Conservation (phyloP, 345 rosid genomes). For the Eucalyptus fibrosa region DNA sequence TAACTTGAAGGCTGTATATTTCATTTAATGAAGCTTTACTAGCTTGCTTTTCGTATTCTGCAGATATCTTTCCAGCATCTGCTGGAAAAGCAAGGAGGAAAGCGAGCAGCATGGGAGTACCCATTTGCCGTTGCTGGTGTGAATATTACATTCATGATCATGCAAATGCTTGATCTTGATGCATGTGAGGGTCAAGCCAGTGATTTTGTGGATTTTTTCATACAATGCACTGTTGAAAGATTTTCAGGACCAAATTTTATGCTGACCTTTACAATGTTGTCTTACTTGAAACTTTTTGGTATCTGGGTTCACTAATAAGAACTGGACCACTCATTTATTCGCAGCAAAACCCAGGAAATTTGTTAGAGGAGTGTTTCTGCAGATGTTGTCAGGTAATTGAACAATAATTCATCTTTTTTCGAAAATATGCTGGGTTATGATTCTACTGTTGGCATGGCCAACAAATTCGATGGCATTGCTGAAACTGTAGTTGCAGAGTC, state of each 20-base stretch:
- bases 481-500: background rate
- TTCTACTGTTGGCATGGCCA: background rate
- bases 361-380: slow-evolving; percentile 62
- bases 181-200: slow-evolving; percentile 44
- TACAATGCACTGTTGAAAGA: background rate
- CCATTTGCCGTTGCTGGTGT: slow-evolving; percentile 99
- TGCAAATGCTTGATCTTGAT: slow-evolving; percentile 94
- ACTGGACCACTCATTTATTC: background rate
- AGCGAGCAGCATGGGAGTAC: slow-evolving; percentile 87
- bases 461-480: background rate
- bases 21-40: background rate
- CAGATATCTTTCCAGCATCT: slow-evolving; percentile 70
- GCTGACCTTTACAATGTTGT: background rate
- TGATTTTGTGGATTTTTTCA: background rate
- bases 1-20: background rate
- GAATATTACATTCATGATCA: slow-evolving; percentile 91
- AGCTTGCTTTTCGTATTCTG: background rate
- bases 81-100: slow-evolving; percentile 63
- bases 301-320: background rate
- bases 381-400: slow-evolving; percentile 67
- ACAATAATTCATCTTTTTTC: background rate
- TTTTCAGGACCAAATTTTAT: background rate
- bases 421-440: background rate
- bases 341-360: slow-evolving; percentile 80
- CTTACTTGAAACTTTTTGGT: background rate